Evolutionary conservation across 768 basidiomycete species (phyloP).

Genomic region (Lentinula detonsa): DNA sequence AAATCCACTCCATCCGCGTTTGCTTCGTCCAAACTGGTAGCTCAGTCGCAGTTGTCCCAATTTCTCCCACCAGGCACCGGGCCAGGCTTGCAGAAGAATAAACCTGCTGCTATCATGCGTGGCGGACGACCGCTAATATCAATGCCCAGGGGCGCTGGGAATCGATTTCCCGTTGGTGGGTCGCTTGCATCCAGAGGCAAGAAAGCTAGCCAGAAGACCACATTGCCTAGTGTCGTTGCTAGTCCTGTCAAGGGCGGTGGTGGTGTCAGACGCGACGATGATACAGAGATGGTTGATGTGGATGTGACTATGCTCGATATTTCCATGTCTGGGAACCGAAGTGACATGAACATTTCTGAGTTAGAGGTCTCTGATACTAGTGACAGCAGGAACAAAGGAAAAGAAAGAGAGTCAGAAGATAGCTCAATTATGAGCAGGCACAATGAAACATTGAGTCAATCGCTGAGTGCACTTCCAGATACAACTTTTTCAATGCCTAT

Average conservation of each 20-base stretch:
- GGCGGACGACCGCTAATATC: background rate
- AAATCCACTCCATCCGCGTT: background rate
- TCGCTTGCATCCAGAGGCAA: slow-evolving; percentile 18
- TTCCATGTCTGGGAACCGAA: slow-evolving; percentile 4
- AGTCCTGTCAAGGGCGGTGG: slow-evolving; percentile 42
- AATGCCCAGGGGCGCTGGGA: slow-evolving; percentile 7
- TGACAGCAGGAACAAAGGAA: slow-evolving; percentile 27
- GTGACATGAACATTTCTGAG: slow-evolving; percentile 5
- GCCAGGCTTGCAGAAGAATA: background rate
- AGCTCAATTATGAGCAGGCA: slow-evolving; percentile 39
- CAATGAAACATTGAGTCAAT: slow-evolving; percentile 61
- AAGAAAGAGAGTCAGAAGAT: slow-evolving; percentile 16
- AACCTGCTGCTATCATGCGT: background rate
- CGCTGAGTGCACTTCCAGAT: slow-evolving; percentile 42
- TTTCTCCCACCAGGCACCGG: background rate
- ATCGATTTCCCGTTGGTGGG: slow-evolving; percentile 7
- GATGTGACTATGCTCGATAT: background rate
- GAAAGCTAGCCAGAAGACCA: slow-evolving; percentile 42
- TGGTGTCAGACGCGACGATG: background rate
- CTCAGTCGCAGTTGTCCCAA: background rate
- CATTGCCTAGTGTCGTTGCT: slow-evolving; percentile 38
- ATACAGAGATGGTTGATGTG: slow-evolving; percentile 13
- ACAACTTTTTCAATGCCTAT: slow-evolving; percentile 12
- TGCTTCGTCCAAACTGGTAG: background rate
- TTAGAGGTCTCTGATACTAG: background rate